phyloP scores from a whole-genome alignment of 179 eudicot species.

The Carnegiea gigantea region DNA sequence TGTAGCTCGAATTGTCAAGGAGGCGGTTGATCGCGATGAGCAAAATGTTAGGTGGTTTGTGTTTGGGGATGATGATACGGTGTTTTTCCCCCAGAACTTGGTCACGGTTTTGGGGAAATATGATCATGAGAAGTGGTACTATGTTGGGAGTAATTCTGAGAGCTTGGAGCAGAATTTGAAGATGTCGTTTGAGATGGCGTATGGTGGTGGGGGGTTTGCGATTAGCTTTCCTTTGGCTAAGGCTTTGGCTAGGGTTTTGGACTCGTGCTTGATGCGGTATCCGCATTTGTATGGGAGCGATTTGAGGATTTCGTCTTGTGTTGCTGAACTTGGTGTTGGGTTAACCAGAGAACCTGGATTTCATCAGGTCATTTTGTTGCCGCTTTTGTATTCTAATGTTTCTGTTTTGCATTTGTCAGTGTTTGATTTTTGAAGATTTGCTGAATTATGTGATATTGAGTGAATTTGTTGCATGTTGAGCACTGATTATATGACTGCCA shows the following conservation, averaged over 20 bases:
- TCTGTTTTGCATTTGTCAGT: not conserved
- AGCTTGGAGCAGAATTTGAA: conserved; percentile 45
- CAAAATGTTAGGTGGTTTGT: conserved; percentile 53
- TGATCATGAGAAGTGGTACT: conserved; percentile 54
- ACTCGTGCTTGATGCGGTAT: conserved; percentile 68
- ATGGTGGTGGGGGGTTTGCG: conserved; percentile 85
- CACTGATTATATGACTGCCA: too few species aligned
- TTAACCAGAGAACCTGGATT: conserved; percentile 73
- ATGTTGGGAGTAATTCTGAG: conserved; percentile 68
- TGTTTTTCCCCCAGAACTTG: conserved; percentile 55
- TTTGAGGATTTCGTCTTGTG: conserved; percentile 58
- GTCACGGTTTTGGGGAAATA: conserved; percentile 42
- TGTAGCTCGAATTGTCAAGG: conserved; percentile 62
- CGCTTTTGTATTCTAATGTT: not conserved
- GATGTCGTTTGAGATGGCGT: conserved; percentile 68
- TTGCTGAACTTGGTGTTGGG: conserved; percentile 74
- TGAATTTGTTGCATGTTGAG: not conserved
- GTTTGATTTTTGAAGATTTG: not conserved
- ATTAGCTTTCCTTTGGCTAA: conserved; percentile 55
- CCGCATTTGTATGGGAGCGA: conserved; percentile 83
- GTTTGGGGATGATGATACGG: conserved; percentile 79
- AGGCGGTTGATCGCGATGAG: conserved; percentile 34
- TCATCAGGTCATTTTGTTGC: conserved; percentile 64
- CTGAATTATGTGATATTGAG: too few species aligned
- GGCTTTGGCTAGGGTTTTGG: conserved; percentile 60